These are phyloP conservation scores for Cryphonectria parasitica DNA, from an alignment of 2,329 filamentous ascomycete genomes.

Conservation along the genomic window DNA sequence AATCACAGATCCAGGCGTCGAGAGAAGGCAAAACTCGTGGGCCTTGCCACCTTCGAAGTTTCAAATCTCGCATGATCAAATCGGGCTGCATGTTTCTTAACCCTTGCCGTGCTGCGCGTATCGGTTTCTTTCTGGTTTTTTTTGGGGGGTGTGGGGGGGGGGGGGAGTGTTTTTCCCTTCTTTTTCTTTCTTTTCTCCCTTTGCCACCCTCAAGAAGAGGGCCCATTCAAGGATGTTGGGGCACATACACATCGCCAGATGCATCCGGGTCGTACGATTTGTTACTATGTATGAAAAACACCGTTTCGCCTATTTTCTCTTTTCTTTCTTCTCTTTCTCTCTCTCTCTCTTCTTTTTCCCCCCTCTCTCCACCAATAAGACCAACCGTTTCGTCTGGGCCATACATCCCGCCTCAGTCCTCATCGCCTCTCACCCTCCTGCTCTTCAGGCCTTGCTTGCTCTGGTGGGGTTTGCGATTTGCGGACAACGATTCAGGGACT, in stretches of 20 bases:
- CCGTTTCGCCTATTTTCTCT: not conserved
- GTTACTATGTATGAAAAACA: not conserved
- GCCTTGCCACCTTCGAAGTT: constrained; percentile 6
- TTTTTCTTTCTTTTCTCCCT: not conserved
- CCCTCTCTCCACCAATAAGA: not conserved
- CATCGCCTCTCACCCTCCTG: not conserved
- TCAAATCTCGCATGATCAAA: constrained; percentile 19
- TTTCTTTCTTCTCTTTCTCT: not conserved
- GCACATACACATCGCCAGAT: not conserved
- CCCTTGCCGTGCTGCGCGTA: not conserved
- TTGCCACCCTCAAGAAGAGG: not conserved
- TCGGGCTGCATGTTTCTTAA: constrained; percentile 9
- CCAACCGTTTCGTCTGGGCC: not conserved
- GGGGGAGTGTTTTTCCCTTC: not conserved
- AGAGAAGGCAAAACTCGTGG: not conserved
- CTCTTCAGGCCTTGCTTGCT: not conserved
- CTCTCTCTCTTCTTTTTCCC: not conserved
- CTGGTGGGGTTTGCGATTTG: not conserved
- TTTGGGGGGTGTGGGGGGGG: no score
- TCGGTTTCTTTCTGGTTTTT: not conserved
- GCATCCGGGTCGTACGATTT: not conserved
- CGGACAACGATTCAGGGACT: constrained; percentile 5
- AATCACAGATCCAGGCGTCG: constrained; percentile 1
- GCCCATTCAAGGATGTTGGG: not conserved
- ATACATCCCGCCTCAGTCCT: not conserved